Evolutionary conservation across 2,329 filamentous ascomycete genomes (phyloP).

Genomic region (Sphaerostilbella broomeana): DNA sequence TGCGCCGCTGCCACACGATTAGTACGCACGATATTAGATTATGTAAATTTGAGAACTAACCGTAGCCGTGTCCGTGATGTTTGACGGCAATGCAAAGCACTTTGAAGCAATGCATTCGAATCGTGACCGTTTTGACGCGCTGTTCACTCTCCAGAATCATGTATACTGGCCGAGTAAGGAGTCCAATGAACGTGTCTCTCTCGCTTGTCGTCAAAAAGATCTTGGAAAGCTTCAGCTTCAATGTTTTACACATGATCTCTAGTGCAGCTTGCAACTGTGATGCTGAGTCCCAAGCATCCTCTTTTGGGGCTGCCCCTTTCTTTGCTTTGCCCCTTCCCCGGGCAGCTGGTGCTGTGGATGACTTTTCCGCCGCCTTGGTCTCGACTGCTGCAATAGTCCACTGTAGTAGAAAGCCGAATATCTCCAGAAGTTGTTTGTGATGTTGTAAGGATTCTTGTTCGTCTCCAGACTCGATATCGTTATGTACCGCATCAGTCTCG

Average conservation of each 20-base stretch:
- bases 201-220: constrained; percentile 97
- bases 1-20: constrained; percentile 62
- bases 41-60: constrained; percentile 42
- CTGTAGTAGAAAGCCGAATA: constrained; percentile 88
- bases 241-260: constrained; percentile 90
- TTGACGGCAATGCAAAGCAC: constrained; percentile 95
- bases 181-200: constrained; percentile 85
- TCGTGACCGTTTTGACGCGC: constrained; percentile 77
- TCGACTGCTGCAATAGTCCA: constrained; percentile 96
- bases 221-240: constrained; percentile 84
- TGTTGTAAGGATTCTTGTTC: constrained; percentile 81
- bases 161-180: constrained; percentile 90
- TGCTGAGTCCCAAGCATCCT: constrained; percentile 82
- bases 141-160: constrained; percentile 91
- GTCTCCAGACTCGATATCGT: constrained; percentile 77
- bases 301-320: constrained; percentile 62
- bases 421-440: constrained; percentile 87
- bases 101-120: constrained; percentile 96
- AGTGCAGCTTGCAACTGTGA: constrained; percentile 80
- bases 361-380: constrained; percentile 86
- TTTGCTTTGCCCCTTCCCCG: constrained; percentile 70
- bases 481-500: constrained; percentile 77
- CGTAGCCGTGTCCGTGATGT: constrained; percentile 94
- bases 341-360: constrained; percentile 58
- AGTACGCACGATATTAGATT: constrained; percentile 17